Conservation (phyloP, 345 rosid species). For the Luvunga scandens region DNA sequence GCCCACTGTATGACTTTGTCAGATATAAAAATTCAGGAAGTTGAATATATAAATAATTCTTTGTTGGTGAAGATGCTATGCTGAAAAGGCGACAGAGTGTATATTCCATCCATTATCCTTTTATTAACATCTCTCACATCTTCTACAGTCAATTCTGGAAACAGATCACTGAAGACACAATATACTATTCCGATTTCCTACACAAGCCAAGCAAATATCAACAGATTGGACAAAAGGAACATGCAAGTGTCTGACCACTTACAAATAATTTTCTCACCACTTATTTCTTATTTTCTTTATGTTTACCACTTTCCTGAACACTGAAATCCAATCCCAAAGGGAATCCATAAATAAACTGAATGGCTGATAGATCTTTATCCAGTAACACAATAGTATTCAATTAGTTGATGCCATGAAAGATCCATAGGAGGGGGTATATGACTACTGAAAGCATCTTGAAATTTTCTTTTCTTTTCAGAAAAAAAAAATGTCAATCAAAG, state of each 20-base stretch:
- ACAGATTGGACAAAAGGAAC: not conserved
- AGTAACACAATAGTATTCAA: not conserved
- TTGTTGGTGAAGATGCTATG: no score
- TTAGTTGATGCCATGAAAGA: not conserved
- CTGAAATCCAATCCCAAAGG: not conserved
- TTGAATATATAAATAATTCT: constrained; percentile 1
- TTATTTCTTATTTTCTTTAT: not conserved
- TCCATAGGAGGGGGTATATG: not conserved
- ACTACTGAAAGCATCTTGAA: not conserved
- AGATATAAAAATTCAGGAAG: constrained; percentile 21
- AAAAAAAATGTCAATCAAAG: not conserved
- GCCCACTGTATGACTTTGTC: constrained; percentile 32
- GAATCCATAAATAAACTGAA: not conserved
- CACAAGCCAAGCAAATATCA: not conserved
- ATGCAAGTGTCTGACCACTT: not conserved
- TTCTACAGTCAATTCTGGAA: no score
- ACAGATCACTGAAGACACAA: no score
- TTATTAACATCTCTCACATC: no score
- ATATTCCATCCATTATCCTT: no score
- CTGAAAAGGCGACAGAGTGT: no score
- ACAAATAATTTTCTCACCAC: not conserved
- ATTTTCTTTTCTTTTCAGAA: not conserved
- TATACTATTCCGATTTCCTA: no score
- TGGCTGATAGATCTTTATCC: not conserved
- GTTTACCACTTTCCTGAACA: not conserved